Evolutionary conservation across 495 filamentous ascomycete genomes (phyloP), one percentile per base, ranked within the genome.

Genomic region (Platismatia glauca): DNA sequence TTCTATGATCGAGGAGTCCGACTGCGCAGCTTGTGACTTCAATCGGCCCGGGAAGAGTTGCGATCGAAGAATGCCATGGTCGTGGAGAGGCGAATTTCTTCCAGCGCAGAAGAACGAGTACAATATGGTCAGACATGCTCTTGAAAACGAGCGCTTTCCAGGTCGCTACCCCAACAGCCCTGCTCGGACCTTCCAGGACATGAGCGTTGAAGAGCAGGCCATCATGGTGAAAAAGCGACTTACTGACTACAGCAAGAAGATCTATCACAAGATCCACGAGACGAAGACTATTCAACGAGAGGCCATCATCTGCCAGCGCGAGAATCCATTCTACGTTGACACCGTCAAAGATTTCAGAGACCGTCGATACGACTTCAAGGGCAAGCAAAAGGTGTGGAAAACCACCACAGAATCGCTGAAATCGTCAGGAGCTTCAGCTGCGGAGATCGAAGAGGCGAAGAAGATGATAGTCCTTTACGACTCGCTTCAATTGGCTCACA

Each of bases 201-300:
- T 99, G 56, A 76, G 83, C 9, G 71, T 78, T 33, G 93, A 97
- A 57, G 94, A 99, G 68, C 95, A 96, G 71, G 85, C 92, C 0
- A 75, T 68, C 13, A 76, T 91, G 41, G 82, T 91, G 38, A 91
- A 93, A 69, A 99, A 97, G 68, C 82, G 94, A 52, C 75, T 99
- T 39, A 88, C 89, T 63, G 84, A 92, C 48, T 99, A 96, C 78
- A 93, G 89, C 71, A 96, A 97, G 74, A 97, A 97, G 74, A 95
- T 99, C 62, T 99, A 99, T 72, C 93, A 99, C 79, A 97, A 97
- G 71, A 97, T 99, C 64, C 94, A 96, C 71, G 95, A 97, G 62
- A 87, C 89, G 20, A 93, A 88, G 62, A 97, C 91, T 0, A 91
- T 96, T 66, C 89, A 94, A 63, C 85, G 91, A 57, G 94, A 97